phyloP scores from a whole-genome alignment of 164 flowering plant genomes.

The Tinospora cordifolia region DNA sequence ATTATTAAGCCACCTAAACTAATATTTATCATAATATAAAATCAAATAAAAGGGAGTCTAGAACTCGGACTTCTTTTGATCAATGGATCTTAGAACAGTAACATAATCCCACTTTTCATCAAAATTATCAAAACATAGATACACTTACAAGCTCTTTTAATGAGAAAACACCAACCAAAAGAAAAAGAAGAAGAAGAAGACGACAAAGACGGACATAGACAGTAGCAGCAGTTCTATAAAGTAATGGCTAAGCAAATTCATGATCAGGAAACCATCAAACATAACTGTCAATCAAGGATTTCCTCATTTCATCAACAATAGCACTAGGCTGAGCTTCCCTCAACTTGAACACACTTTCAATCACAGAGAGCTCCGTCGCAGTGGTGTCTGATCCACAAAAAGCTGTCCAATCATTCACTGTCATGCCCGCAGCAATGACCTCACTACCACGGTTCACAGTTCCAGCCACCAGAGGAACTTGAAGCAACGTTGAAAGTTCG shows the following conservation, averaged over 20 bases:
- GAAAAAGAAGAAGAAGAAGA: too few relatives aligned
- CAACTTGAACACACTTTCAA: constrained; percentile 86
- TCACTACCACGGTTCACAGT: constrained; percentile 92
- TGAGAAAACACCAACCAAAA: not conserved
- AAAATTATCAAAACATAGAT: not conserved
- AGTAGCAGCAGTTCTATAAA: not conserved
- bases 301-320: constrained; percentile 88
- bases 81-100: not conserved
- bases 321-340: constrained; percentile 80
- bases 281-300: constrained; percentile 17
- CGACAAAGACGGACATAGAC: too few relatives aligned
- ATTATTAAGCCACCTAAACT: too few relatives aligned
- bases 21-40: too few relatives aligned
- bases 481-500: constrained; percentile 91
- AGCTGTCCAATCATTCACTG: constrained; percentile 90
- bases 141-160: not conserved
- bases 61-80: too few relatives aligned
- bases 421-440: constrained; percentile 77
- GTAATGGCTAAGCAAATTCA: not conserved
- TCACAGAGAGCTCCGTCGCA: constrained; percentile 85
- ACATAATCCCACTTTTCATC: too few relatives aligned
- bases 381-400: constrained; percentile 94
- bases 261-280: constrained; percentile 5
- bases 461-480: constrained; percentile 91
- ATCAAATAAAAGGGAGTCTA: too few relatives aligned